Conservation (phyloP, 2,329 filamentous ascomycete genomes). For the Botrytis cinerea region DNA sequence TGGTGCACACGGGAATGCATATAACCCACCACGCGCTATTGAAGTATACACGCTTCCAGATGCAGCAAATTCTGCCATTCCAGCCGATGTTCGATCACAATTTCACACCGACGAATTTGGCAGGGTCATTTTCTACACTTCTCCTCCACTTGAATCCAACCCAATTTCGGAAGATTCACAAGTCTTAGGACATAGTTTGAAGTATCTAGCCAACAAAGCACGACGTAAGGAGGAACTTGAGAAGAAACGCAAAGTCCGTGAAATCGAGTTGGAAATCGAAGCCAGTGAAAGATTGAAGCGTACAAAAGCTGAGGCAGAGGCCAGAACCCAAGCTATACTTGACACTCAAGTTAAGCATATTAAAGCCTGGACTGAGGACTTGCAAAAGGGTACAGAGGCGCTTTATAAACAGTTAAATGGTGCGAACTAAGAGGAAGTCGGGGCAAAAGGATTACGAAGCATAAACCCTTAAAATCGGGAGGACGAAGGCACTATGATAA, state of each 20-base stretch:
- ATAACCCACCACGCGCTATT: constrained; percentile 60
- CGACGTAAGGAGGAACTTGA: constrained; percentile 42
- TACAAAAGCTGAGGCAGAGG: constrained; percentile 30
- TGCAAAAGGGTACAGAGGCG: constrained; percentile 36
- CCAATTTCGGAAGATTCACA: constrained; percentile 33
- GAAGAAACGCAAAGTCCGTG: constrained; percentile 39
- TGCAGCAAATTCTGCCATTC: constrained; percentile 63
- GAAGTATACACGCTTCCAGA: constrained; percentile 68
- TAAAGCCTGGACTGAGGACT: constrained; percentile 31
- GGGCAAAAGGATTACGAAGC: constrained; percentile 63
- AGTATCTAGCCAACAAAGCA: constrained; percentile 51
- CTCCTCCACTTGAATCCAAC: constrained; percentile 57
- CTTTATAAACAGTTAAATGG: constrained; percentile 38
- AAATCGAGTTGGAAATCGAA: constrained; percentile 36
- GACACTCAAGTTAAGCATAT: constrained; percentile 32
- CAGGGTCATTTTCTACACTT: constrained; percentile 67
- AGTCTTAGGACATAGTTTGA: constrained; percentile 50
- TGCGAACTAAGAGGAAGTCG: constrained; percentile 34
- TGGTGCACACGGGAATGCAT: constrained; percentile 43
- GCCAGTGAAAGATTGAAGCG: constrained; percentile 37
- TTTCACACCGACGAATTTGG: constrained; percentile 68
- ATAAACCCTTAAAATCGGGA: constrained; percentile 82
- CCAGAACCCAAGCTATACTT: constrained; percentile 26
- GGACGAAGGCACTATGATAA: constrained; percentile 69
- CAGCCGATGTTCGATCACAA: constrained; percentile 61